A percentile compares a stretch with the other conserved stretches of the same genome.
Evolutionary conservation across 2,329 filamentous ascomycete genomes (phyloP).

Genomic region (Alternaria ventricosa): DNA sequence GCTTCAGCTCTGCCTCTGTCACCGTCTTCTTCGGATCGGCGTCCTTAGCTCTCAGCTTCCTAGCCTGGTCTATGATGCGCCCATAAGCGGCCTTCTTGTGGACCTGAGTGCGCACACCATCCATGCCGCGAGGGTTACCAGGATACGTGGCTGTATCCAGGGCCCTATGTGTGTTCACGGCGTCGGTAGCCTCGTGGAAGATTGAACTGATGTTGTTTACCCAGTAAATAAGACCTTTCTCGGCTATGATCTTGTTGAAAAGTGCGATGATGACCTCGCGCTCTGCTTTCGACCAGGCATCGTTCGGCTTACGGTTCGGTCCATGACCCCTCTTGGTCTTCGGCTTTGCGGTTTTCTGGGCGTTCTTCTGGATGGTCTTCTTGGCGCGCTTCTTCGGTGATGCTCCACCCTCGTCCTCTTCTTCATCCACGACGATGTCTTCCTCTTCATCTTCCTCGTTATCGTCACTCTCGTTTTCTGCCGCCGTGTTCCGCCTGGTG

Average conservation of each 20-base stretch:
- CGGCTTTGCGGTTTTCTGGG: neutral
- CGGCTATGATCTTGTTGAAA: neutral
- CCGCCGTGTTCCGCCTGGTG: neutral
- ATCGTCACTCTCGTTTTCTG: neutral
- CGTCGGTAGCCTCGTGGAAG: neutral
- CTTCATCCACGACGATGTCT: neutral
- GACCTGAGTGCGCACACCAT: neutral
- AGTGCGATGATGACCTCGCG: neutral
- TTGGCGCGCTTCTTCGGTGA: neutral
- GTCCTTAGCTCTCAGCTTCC: neutral
- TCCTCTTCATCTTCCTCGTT: neutral
- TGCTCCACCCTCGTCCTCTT: neutral
- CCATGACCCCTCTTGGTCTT: neutral
- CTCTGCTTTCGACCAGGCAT: neutral
- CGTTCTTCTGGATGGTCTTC: neutral
- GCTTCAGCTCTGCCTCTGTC: neutral
- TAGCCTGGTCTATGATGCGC: neutral
- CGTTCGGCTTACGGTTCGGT: neutral
- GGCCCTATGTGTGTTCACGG: neutral
- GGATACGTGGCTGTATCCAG: neutral
- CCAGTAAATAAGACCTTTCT: neutral
- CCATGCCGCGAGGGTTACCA: neutral
- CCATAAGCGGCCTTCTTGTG: neutral
- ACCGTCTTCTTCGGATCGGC: neutral
- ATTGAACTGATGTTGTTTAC: neutral